These are phyloP conservation scores for Neonectria coccinea DNA, from an alignment of 2,329 filamentous ascomycete genomes.

Conservation along the genomic window DNA sequence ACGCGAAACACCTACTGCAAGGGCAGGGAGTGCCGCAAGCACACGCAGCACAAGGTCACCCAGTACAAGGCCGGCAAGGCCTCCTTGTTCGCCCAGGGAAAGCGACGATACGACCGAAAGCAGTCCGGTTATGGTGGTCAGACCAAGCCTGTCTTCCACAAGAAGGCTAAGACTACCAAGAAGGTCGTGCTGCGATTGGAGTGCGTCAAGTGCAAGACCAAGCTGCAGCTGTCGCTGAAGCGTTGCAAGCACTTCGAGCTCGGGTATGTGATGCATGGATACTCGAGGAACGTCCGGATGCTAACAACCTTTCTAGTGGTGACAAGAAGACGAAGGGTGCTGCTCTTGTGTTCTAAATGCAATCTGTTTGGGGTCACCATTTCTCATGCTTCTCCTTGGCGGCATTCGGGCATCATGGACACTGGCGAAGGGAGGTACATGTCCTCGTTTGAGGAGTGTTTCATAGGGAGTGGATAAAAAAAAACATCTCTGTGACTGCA, in stretches of 20 bases:
- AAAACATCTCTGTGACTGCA: constrained; percentile 47
- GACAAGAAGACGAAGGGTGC: constrained; percentile 99
- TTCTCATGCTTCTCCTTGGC: constrained; percentile 58
- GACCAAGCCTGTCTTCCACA: constrained; percentile 99
- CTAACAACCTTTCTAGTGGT: constrained; percentile 76
- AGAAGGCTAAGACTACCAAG: constrained; percentile 99
- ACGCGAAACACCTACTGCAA: constrained; percentile 98
- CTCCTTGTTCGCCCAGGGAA: constrained; percentile 97
- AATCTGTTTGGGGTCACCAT: constrained; percentile 59
- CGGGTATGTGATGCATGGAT: constrained; percentile 73
- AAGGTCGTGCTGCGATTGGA: constrained; percentile 99
- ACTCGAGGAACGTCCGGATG: constrained; percentile 29
- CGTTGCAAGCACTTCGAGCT: constrained; percentile 99
- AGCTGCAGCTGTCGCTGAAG: constrained; percentile 97
- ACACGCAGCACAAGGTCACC: constrained; percentile 92
- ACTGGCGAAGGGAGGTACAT: constrained; percentile 62
- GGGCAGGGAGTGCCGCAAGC: constrained; percentile 92
- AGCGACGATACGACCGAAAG: constrained; percentile 99
- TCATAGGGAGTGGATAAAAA: constrained; percentile 60
- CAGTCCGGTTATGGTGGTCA: constrained; percentile 99
- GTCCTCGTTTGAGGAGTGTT: constrained; percentile 57
- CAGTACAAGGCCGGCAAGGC: constrained; percentile 99
- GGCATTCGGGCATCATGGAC: constrained; percentile 61
- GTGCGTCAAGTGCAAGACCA: constrained; percentile 98
- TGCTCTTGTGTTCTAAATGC: constrained; percentile 97